Base-by-base conservation (phyloP, 176 grass and related monocot genomes). In the Phyllostachys edulis region DNA sequence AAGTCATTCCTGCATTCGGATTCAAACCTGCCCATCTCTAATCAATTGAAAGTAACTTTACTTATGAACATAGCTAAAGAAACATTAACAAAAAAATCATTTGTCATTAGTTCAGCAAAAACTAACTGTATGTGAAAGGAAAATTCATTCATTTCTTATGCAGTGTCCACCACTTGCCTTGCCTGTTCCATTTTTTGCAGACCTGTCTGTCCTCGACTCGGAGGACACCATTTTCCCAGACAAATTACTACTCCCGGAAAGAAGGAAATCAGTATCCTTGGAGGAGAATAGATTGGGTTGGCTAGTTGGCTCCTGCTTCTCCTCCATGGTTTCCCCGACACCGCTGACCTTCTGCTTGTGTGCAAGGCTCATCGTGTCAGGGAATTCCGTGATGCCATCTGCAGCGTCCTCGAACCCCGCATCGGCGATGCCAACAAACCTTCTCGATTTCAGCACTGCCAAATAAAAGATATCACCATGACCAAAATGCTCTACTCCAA, bases 381-480 rank as follows among this genome's bases (percentile, higher is more conserved):
- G 15, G 40, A 75, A 45, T 54, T 63, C 80, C 3, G 49, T 7
- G 40, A 20, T 27, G 18, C 62, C 61, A 39, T 79, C 89, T 11
- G 18, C 68, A 7, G 75, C 75, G 75, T 68, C 74, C 36, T 80
- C 68, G 1, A 71, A 77, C 8, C 26, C 50, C 0, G 50, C 72
- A 65, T 86, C 66, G 0, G 60, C 68, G 0, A 83, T 32, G 13
- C 50, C 68, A 20, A 62, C 18, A 32, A 37, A 69, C 69, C 63
- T 86, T 52, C 84, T 80, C 76, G 89, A 76, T 55, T 80, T 90
- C 89, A 87, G n/a, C 34, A 45, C 89, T 90, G 80, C 42, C 32
- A 69, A 69, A 75, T 39, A 90, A 24, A 4, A 68, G 32, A 11
- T 26, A 63, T n/a, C 41, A 14, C 75, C 42, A 12, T 87, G 34